A percentile compares a stretch with the other conserved stretches of the same genome.
Conservation (phyloP, 345 rosid species). For the Excoecaria agallocha region DNA sequence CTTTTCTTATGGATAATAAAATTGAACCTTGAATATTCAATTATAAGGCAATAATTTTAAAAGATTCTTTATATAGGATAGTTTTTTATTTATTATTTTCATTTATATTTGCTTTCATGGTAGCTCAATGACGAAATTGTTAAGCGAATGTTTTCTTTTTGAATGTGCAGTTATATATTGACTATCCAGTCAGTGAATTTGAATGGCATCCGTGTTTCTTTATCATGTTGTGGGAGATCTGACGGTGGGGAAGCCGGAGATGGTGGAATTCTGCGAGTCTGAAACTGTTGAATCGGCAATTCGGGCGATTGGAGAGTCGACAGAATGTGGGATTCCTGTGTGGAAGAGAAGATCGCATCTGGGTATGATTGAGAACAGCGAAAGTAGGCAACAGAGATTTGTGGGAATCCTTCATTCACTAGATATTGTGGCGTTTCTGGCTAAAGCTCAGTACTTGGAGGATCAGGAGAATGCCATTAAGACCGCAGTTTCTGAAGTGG, state of each 20-base stretch:
- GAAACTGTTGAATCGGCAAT: conserved; percentile 87
- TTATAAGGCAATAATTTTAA: neutral
- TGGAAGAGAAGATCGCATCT: conserved; percentile 68
- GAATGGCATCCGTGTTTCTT: conserved; percentile 83
- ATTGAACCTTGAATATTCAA: conserved; percentile 6
- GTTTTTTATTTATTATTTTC: neutral
- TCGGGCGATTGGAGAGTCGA: conserved; percentile 75
- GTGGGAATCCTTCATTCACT: conserved; percentile 85
- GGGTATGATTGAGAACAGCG: conserved; percentile 59
- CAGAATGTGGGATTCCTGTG: conserved; percentile 89
- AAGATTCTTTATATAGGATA: neutral
- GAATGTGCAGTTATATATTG: no score
- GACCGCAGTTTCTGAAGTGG: conserved; percentile 74
- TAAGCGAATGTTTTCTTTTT: neutral
- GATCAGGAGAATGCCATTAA: conserved; percentile 80
- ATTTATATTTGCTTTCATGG: neutral
- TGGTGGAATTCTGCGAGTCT: conserved; percentile 75
- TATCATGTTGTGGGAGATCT: conserved; percentile 97
- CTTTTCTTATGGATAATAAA: neutral
- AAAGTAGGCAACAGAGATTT: conserved; percentile 77
- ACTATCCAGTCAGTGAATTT: neutral
- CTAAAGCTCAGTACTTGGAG: conserved; percentile 67
- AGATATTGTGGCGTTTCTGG: conserved; percentile 74
- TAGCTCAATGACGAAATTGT: neutral
- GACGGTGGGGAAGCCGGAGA: conserved; percentile 96